Conservation (phyloP, 1,284 basidiomycete genomes). For the Fomitiporia mediterranea region DNA sequence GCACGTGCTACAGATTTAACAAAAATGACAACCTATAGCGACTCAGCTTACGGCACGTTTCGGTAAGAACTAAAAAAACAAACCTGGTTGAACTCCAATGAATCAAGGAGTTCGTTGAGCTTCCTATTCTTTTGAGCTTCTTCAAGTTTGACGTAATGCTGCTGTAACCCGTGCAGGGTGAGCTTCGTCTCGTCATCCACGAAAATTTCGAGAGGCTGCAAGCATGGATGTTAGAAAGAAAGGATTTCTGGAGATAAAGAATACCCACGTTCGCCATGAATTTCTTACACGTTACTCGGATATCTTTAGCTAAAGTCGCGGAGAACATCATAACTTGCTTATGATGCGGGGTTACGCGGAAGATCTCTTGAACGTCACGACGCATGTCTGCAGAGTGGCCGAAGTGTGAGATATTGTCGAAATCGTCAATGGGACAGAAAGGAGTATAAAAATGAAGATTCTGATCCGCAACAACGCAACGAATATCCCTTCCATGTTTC, state of each 20-base stretch:
- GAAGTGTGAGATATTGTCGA: conserved; percentile 61
- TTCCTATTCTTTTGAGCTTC: conserved; percentile 97
- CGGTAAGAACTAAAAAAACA: conserved; percentile 21
- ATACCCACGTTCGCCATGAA: conserved; percentile 96
- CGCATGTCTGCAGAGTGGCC: conserved; percentile 93
- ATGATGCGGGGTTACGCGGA: conserved; percentile 98
- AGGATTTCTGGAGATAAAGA: neutral
- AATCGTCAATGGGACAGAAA: conserved; percentile 37
- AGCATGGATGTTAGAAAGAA: conserved; percentile 19
- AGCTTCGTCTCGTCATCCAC: conserved; percentile 99
- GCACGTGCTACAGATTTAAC: conserved; percentile 98
- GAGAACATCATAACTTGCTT: conserved; percentile 99
- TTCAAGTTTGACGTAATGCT: conserved; percentile 97
- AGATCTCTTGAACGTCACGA: conserved; percentile 99
- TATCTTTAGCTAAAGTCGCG: conserved; percentile 96
- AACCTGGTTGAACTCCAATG: conserved; percentile 98
- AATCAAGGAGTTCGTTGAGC: conserved; percentile 94
- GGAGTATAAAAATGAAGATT: conserved; percentile 30
- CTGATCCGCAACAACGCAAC: neutral
- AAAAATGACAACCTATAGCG: conserved; percentile 90
- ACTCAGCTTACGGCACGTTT: neutral
- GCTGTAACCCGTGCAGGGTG: conserved; percentile 96
- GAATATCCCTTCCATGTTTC: neutral
- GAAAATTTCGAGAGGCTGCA: conserved; percentile 96
- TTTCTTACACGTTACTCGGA: conserved; percentile 97